Conservation (phyloP, 768 basidiomycete species). For the Russula sp. region DNA sequence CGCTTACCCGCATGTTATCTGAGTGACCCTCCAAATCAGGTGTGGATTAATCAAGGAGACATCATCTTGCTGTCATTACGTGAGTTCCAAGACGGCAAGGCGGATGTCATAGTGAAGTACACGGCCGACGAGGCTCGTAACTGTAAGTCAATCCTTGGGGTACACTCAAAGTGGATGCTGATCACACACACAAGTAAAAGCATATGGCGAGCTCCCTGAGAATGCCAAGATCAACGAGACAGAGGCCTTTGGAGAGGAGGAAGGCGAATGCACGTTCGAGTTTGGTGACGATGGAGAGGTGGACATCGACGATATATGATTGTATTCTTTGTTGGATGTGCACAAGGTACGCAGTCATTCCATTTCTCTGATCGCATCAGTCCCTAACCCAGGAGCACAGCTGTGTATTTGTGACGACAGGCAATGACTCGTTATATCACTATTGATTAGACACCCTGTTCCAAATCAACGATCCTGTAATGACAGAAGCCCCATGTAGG, state of each 20-base stretch:
- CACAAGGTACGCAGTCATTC: slow-evolving; percentile 25
- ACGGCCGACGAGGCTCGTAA: slow-evolving; percentile 93
- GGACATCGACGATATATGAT: slow-evolving; percentile 85
- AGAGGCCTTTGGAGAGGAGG: slow-evolving; percentile 87
- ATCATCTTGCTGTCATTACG: slow-evolving; percentile 92
- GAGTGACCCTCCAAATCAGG: slow-evolving; percentile 46
- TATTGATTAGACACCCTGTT: slow-evolving; percentile 25
- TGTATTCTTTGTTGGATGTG: slow-evolving; percentile 32
- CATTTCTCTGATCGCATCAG: background rate
- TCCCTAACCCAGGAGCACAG: slow-evolving; percentile 11
- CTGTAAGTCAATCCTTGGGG: slow-evolving; percentile 41
- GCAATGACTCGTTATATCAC: slow-evolving; percentile 25
- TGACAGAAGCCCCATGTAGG: background rate
- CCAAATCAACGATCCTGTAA: background rate
- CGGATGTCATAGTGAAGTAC: slow-evolving; percentile 99
- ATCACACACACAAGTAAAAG: slow-evolving; percentile 66
- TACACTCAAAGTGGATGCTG: slow-evolving; percentile 4
- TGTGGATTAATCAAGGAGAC: slow-evolving; percentile 99
- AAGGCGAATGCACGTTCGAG: slow-evolving; percentile 85
- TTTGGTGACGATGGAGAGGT: slow-evolving; percentile 87
- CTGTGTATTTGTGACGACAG: slow-evolving; percentile 26
- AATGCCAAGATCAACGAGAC: slow-evolving; percentile 98
- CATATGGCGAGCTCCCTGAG: slow-evolving; percentile 95
- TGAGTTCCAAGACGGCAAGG: slow-evolving; percentile 99
- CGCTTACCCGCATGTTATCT: background rate